Base-by-base conservation (phyloP, 148 eudicot genomes). In the Chenopodium formosanum region DNA sequence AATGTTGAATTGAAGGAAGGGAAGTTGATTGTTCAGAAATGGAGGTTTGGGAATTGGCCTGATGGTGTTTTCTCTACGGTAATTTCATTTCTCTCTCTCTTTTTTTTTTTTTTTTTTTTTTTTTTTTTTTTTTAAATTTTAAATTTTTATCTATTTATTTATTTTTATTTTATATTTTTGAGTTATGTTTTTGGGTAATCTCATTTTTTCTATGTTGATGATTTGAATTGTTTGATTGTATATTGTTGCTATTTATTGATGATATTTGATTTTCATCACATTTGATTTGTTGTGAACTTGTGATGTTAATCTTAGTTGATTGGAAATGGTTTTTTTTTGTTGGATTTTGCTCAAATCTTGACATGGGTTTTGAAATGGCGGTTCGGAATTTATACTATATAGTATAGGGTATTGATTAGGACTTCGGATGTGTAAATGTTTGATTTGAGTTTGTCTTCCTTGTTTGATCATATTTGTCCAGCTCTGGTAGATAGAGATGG, bases 11-110 rank as follows among this genome's bases (percentile, higher is more conserved):
- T 95, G 92, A 83, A 89, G 80, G 90, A 89, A 52, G 99, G 94
- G 68, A 92, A 94, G 83, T 80, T 96, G 88, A 96, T 96, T 90
- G 95, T 90, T 78, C 98, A 94, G 88, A 92, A 94, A 62, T 96
- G 99, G 99, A 86, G 99, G 80, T 96, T 96, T 82, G 98, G 99
- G 1, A 96, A 80, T 82, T 96, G 98, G 99, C 86, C 94, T 84
- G 98, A 96, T 80, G 99, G 98, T 10, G 80, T 94, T 84, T 84
- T 83, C 63, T 96, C 99, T 1, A 91, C 88, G 91, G 98, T 95
- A 88, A n/a, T 77, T 37, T 72, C 23, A 23, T 4, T 48, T 63
- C 7, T 40, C 6, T 23, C 23, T 23, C 23, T 23, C 23, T 23
- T 23, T 23, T 23, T 23, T 23, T 23, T 23, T 23, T 23, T 23